These are phyloP conservation scores for Ustilaginoidea virens DNA, from an alignment of 2,329 filamentous ascomycete species.

Conservation along the genomic window DNA sequence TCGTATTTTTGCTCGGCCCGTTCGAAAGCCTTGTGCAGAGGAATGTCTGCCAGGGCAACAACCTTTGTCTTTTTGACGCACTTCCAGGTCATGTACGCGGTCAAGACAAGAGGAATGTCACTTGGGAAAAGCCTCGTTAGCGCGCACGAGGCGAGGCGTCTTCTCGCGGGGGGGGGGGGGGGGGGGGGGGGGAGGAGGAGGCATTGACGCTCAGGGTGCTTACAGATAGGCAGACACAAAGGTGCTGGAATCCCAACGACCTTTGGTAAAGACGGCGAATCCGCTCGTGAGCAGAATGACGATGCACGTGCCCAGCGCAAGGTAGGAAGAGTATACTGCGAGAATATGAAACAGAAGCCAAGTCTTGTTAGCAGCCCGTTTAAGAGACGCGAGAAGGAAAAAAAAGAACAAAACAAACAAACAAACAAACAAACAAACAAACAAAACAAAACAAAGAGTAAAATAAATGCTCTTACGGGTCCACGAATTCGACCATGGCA, in stretches of 20 bases:
- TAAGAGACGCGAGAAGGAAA: no score
- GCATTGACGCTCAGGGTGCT: no score
- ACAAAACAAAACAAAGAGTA: no score
- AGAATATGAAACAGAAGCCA: conserved; percentile 4
- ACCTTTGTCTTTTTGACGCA: conserved; percentile 45
- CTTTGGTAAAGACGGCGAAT: conserved; percentile 45
- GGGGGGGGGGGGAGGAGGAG: no score
- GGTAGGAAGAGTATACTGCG: conserved; percentile 43
- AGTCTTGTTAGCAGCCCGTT: no score
- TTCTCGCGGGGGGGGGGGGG: no score
- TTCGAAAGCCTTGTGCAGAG: conserved; percentile 34
- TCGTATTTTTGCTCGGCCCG: conserved; percentile 21
- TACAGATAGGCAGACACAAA: conserved; percentile 50
- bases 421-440: no score
- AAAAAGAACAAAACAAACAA: no score
- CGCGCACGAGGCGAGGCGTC: no score
- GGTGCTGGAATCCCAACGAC: conserved; percentile 38
- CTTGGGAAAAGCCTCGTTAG: no score
- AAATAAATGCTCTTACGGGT: conserved; percentile 44
- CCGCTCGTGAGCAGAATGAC: conserved; percentile 56
- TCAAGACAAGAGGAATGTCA: conserved; percentile 42
- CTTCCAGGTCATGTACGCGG: conserved; percentile 49
- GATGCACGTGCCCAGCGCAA: conserved; percentile 42
- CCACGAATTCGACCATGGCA: conserved; percentile 51
- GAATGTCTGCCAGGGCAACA: conserved; percentile 33